Evolutionary conservation across 805 yeast genomes (phyloP).

Genomic region (Ogataea kodamae): DNA sequence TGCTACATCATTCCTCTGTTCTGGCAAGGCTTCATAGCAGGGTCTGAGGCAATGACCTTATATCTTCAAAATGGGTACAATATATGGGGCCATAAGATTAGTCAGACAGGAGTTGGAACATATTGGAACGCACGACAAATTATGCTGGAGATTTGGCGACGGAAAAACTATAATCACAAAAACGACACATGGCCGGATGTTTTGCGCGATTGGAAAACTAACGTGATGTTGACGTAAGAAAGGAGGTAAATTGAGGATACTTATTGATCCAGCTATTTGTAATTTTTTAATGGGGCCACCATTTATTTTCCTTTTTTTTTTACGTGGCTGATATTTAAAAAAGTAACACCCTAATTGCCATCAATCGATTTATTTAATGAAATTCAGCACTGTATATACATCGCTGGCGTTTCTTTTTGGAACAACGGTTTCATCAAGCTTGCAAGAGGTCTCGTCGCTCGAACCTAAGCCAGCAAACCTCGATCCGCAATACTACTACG

Average conservation of each 20-base stretch:
- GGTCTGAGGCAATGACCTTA: constrained; percentile 66
- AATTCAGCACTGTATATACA: constrained; percentile 2
- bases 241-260: no score
- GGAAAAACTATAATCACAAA: constrained; percentile 56
- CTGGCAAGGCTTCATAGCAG: constrained; percentile 90
- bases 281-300: constrained; percentile 5
- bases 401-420: constrained; percentile 1
- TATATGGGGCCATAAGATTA: constrained; percentile 67
- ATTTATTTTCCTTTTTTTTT: constrained; percentile 1
- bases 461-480: constrained; percentile 23
- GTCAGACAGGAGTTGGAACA: constrained; percentile 63
- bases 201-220: constrained; percentile 80
- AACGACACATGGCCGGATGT: constrained; percentile 77
- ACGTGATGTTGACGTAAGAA: constrained; percentile 61
- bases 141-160: constrained; percentile 81
- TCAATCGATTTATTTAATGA: constrained; percentile 2
- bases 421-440: constrained; percentile 10
- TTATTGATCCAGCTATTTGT: no score
- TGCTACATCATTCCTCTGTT: constrained; percentile 66
- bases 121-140: constrained; percentile 86
- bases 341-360: constrained; percentile 4
- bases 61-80: constrained; percentile 63
- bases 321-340: constrained; percentile 9
- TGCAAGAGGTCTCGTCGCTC: constrained; percentile 19
- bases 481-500: constrained; percentile 26